phyloP scores from a whole-genome alignment of 2,329 filamentous ascomycete species.

The Colletotrichum sp. region DNA sequence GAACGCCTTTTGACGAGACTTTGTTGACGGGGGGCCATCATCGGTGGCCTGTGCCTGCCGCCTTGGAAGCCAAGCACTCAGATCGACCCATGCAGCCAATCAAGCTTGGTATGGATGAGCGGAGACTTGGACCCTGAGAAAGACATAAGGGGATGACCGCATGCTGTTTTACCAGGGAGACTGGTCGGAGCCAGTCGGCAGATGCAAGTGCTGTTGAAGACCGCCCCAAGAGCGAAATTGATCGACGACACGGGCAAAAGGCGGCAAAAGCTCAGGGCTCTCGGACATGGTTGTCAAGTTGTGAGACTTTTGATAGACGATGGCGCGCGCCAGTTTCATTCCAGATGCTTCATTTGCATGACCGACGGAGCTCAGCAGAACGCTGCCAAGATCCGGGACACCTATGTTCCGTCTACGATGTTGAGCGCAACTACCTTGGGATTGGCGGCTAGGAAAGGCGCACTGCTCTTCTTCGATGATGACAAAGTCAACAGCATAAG shows the following conservation, averaged over 20 bases:
- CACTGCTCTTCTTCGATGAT: background rate
- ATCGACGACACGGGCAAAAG: background rate
- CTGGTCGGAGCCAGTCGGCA: background rate
- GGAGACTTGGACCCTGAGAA: slow-evolving; percentile 8
- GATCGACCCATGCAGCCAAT: slow-evolving; percentile 6
- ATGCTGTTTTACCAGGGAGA: background rate
- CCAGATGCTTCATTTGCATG: background rate
- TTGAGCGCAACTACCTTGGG: background rate
- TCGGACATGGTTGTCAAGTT: background rate
- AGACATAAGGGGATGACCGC: background rate
- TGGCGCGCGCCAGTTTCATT: background rate
- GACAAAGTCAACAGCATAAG: background rate
- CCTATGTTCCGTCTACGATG: background rate
- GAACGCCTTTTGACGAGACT: background rate
- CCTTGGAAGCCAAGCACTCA: slow-evolving; percentile 5
- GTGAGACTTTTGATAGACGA: background rate
- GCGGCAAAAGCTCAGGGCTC: background rate
- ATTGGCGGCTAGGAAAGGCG: background rate
- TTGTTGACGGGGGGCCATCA: background rate
- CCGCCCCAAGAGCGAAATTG: background rate
- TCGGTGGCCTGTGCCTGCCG: slow-evolving; percentile 1
- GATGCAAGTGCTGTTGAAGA: background rate
- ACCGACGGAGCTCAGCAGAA: background rate
- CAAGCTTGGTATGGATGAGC: background rate
- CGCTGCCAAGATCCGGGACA: background rate